Percentiles rank a stretch among this genome's conserved stretches.
Evolutionary conservation across 2,329 filamentous ascomycete species (phyloP).

Genomic region (Alternaria brassicicola): DNA sequence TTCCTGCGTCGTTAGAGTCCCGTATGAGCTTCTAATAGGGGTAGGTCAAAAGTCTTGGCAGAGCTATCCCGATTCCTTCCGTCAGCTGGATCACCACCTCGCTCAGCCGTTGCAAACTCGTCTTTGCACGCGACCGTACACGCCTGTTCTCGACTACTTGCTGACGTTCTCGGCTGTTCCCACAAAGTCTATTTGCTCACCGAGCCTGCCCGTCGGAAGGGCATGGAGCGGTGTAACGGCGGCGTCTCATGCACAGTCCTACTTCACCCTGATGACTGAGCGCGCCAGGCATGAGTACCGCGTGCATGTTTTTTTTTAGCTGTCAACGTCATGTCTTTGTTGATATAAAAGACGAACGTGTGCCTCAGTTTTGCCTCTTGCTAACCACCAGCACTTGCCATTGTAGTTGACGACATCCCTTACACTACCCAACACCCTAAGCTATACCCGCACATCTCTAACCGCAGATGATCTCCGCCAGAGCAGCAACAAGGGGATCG

Average conservation of each 20-base stretch:
- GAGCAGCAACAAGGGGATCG: slow-evolving; percentile 30
- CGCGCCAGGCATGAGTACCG: slow-evolving; percentile 8
- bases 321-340: slow-evolving; percentile 24
- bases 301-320: slow-evolving; percentile 15
- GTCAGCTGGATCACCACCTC: slow-evolving; percentile 13
- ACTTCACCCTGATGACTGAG: slow-evolving; percentile 31
- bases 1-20: neutral
- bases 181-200: slow-evolving; percentile 7
- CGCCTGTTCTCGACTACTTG: slow-evolving; percentile 6
- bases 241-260: slow-evolving; percentile 16
- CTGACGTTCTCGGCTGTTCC: slow-evolving; percentile 9
- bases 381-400: slow-evolving; percentile 22
- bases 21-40: neutral
- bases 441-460: slow-evolving; percentile 10
- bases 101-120: slow-evolving; percentile 25
- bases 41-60: neutral
- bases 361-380: slow-evolving; percentile 27
- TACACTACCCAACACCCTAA: slow-evolving; percentile 3
- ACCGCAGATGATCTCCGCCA: slow-evolving; percentile 39
- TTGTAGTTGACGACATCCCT: slow-evolving; percentile 5
- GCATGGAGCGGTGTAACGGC: slow-evolving; percentile 18
- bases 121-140: slow-evolving; percentile 22
- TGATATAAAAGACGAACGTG: slow-evolving; percentile 36
- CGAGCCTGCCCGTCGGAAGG: slow-evolving; percentile 9
- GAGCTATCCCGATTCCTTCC: slow-evolving; percentile 18